These are phyloP conservation scores for Ogataea paradorogensis DNA, from an alignment of 805 yeast genomes.

Conservation along the genomic window DNA sequence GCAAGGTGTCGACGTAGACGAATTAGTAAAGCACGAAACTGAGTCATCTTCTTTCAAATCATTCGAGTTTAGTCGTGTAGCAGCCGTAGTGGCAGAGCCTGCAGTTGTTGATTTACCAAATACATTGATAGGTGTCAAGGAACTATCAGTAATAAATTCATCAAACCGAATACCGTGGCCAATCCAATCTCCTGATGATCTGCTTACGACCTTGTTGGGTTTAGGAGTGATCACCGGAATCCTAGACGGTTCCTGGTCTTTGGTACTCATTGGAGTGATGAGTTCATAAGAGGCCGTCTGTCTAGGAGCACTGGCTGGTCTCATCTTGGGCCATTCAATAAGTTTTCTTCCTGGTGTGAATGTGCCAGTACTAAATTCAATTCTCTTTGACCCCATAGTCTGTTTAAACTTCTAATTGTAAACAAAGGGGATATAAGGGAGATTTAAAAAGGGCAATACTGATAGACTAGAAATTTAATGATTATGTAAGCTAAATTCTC, in stretches of 20 bases:
- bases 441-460: slow-evolving; percentile 1
- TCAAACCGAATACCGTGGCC: slow-evolving; percentile 12
- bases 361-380: neutral
- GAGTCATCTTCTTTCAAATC: slow-evolving; percentile 16
- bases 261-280: slow-evolving; percentile 12
- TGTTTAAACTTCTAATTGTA: no score
- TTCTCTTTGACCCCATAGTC: neutral
- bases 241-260: slow-evolving; percentile 1
- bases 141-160: slow-evolving; percentile 13
- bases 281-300: slow-evolving; percentile 4
- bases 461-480: neutral
- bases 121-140: slow-evolving; percentile 15
- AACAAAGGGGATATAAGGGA: slow-evolving; percentile 3
- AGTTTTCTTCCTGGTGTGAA: slow-evolving; percentile 1
- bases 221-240: slow-evolving; percentile 20
- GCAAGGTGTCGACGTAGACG: slow-evolving; percentile 22
- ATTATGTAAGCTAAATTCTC: neutral
- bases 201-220: slow-evolving; percentile 17
- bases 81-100: slow-evolving; percentile 16
- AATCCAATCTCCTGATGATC: slow-evolving; percentile 10
- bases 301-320: slow-evolving; percentile 2
- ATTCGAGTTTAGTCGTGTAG: slow-evolving; percentile 14
- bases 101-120: slow-evolving; percentile 14
- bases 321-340: neutral
- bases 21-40: slow-evolving; percentile 19